phyloP scores from a whole-genome alignment of 805 yeast species.

The Candida qinlingensis region DNA sequence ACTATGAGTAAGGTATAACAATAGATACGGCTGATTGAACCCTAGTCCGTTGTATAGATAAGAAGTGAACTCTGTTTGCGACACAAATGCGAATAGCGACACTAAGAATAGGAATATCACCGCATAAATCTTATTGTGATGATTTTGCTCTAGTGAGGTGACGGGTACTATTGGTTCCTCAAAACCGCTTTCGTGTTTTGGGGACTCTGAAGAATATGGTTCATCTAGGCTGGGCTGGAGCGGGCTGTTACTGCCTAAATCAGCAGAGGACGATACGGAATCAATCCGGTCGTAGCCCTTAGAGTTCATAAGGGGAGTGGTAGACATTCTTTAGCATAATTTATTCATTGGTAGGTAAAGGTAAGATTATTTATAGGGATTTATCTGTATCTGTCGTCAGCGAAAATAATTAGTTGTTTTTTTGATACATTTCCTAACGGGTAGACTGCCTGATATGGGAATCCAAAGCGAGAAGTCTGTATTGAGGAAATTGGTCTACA shows the following conservation, averaged over 20 bases:
- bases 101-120: slow-evolving; percentile 42
- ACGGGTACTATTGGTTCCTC: not conserved
- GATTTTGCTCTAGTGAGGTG: not conserved
- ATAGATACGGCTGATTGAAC: slow-evolving; percentile 65
- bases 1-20: slow-evolving; percentile 69
- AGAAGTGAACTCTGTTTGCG: slow-evolving; percentile 77
- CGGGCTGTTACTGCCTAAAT: not conserved
- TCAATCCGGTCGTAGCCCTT: slow-evolving; percentile 2
- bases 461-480: not conserved
- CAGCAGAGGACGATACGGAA: not conserved
- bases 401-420: too few species aligned
- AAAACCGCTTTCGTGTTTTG: not conserved
- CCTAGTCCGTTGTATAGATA: slow-evolving; percentile 51
- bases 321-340: too few species aligned
- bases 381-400: not conserved
- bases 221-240: not conserved
- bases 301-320: not conserved
- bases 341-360: too few species aligned
- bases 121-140: slow-evolving; percentile 30
- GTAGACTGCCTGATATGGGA: not conserved
- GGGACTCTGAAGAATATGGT: not conserved
- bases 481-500: not conserved
- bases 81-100: slow-evolving; percentile 57
- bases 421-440: not conserved
- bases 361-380: not conserved